Evolutionary conservation across 306 rosid genomes (phyloP).

Genomic region (Biancaea sappan): DNA sequence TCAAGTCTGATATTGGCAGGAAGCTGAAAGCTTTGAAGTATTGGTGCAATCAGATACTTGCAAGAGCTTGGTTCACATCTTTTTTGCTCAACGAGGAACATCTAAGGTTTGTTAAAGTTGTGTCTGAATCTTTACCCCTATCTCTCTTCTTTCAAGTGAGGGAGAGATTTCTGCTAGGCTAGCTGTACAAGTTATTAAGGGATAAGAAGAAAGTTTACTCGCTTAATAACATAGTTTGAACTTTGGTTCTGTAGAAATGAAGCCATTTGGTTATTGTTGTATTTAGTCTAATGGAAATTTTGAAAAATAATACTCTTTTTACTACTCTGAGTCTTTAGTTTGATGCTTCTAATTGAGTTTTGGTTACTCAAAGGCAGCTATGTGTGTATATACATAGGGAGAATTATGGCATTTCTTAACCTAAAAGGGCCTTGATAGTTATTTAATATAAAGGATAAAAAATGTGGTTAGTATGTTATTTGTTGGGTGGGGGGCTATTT

Average conservation of each 20-base stretch:
- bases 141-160: background rate
- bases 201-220: background rate
- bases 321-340: background rate
- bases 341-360: background rate
- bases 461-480: background rate
- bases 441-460: background rate
- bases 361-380: background rate
- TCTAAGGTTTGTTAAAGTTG: slow-evolving; percentile 67
- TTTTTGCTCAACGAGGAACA: slow-evolving; percentile 91
- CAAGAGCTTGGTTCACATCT: slow-evolving; percentile 85
- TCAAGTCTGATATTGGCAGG: slow-evolving; percentile 63
- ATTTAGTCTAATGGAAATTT: slow-evolving; percentile 9
- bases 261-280: slow-evolving; percentile 3
- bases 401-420: background rate
- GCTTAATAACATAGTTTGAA: slow-evolving; percentile 13
- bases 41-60: slow-evolving; percentile 63
- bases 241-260: slow-evolving; percentile 2
- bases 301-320: slow-evolving; percentile 18
- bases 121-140: slow-evolving; percentile 18
- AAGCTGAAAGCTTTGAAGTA: slow-evolving; percentile 72
- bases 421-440: background rate
- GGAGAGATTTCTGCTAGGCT: slow-evolving; percentile 10
- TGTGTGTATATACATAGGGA: background rate
- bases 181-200: slow-evolving; percentile 11
- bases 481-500: background rate